Percentiles rank a stretch among this genome's conserved stretches.
Evolutionary conservation across 345 rosid genomes (phyloP).

Genomic region (Brassica juncea): DNA sequence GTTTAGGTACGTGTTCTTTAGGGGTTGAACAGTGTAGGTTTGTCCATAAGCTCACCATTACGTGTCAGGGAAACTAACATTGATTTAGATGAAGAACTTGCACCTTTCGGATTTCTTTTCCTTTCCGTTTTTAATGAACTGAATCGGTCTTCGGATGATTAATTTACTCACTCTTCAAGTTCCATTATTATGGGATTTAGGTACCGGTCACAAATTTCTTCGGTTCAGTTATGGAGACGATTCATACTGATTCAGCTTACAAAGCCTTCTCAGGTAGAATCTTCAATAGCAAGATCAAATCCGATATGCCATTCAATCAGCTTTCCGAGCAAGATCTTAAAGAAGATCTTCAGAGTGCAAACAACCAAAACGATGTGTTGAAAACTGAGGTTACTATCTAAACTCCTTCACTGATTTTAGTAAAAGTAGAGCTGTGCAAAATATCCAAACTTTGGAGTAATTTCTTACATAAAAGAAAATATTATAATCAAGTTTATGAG

Average conservation of each 20-base stretch:
- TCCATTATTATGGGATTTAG: slow-evolving; percentile 39
- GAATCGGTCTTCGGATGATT: background rate
- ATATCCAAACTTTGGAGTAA: background rate
- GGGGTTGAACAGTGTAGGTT: background rate
- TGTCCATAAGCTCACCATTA: background rate
- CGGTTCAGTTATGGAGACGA: slow-evolving; percentile 94
- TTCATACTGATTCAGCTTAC: slow-evolving; percentile 81
- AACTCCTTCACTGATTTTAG: background rate
- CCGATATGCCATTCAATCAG: slow-evolving; percentile 38
- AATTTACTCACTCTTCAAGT: slow-evolving; percentile 22
- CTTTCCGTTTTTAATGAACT: background rate
- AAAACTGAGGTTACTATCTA: slow-evolving; percentile 44
- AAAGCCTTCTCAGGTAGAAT: slow-evolving; percentile 43
- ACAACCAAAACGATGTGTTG: slow-evolving; percentile 29
- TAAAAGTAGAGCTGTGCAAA: background rate
- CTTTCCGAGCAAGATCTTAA: slow-evolving; percentile 34
- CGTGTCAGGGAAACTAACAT: background rate
- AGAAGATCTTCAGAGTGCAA: slow-evolving; percentile 30
- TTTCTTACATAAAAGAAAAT: background rate
- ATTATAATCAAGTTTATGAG: background rate
- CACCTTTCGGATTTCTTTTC: background rate
- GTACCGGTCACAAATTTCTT: slow-evolving; percentile 96
- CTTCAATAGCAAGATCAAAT: slow-evolving; percentile 31
- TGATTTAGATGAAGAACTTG: slow-evolving; percentile 7
- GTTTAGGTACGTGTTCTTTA: slow-evolving; percentile 8